phyloP scores from a whole-genome alignment of 2,329 filamentous ascomycete genomes.

The Aschersonia sp. region DNA sequence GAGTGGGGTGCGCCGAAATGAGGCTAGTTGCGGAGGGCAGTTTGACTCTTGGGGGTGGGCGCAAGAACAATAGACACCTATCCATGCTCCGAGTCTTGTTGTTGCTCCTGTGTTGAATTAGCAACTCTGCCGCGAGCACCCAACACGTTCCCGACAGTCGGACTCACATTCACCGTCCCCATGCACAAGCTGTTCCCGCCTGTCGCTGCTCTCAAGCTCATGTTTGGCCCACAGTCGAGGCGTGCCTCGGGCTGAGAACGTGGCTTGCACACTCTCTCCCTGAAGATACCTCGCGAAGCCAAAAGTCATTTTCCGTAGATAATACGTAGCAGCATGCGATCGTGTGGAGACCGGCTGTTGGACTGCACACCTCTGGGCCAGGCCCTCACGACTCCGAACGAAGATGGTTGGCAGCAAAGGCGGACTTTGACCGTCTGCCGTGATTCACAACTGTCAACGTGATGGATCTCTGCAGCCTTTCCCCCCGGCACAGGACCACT shows the following conservation, averaged over 20 bases:
- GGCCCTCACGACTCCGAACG: not conserved
- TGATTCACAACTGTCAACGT: not conserved
- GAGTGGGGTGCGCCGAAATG: not conserved
- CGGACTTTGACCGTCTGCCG: not conserved
- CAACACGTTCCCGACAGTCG: not conserved
- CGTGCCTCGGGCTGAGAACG: not conserved
- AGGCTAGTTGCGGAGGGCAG: slow-evolving; percentile 5
- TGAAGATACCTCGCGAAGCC: slow-evolving; percentile 1
- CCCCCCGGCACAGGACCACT: too few relatives aligned
- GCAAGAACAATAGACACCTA: slow-evolving; percentile 5
- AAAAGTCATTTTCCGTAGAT: not conserved
- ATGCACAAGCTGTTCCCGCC: not conserved
- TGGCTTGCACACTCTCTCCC: slow-evolving; percentile 1
- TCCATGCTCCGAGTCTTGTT: not conserved
- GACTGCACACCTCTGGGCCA: not conserved
- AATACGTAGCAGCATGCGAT: not conserved
- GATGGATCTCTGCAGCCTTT: too few relatives aligned
- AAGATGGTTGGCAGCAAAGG: not conserved
- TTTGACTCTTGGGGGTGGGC: slow-evolving; percentile 1
- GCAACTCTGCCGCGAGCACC: too few relatives aligned
- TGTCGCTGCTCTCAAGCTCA: too few relatives aligned
- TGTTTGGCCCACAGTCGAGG: not conserved
- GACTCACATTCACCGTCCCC: not conserved
- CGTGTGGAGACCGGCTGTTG: not conserved
- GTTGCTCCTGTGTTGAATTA: too few relatives aligned